phyloP scores from a whole-genome alignment of 768 basidiomycete genomes.

The Termitomyces sp. region DNA sequence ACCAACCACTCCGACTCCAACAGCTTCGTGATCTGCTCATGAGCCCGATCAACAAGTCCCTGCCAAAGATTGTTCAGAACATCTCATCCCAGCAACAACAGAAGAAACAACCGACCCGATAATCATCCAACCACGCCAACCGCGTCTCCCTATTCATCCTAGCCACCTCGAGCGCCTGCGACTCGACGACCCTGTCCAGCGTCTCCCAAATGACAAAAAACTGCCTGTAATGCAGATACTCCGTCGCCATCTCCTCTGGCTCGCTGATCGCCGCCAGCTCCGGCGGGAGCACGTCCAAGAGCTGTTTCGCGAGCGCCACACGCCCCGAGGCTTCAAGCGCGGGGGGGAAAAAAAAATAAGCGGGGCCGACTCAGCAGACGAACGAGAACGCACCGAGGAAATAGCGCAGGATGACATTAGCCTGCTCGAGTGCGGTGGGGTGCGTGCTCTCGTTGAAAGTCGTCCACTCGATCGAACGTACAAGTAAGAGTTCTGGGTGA shows the following conservation, averaged over 20 bases:
- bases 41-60: conserved; percentile 57
- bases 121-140: conserved; percentile 57
- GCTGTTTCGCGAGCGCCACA: conserved; percentile 55
- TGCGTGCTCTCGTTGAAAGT: conserved; percentile 71
- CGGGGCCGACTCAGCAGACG: too few species aligned
- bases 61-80: conserved; percentile 12
- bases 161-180: conserved; percentile 49
- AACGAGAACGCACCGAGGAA: conserved; percentile 62
- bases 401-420: conserved; percentile 84
- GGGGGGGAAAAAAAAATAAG: neutral
- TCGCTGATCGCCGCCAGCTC: conserved; percentile 58
- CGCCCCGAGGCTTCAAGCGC: conserved; percentile 57
- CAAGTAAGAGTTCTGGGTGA: conserved; percentile 56
- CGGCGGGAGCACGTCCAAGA: conserved; percentile 55
- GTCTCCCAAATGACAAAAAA: conserved; percentile 75
- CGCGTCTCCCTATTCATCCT: conserved; percentile 55
- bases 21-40: conserved; percentile 61
- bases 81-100: neutral
- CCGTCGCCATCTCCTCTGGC: conserved; percentile 66
- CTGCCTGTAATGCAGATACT: conserved; percentile 74
- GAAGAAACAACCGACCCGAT: conserved; percentile 35
- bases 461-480: conserved; percentile 94
- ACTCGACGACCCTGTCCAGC: conserved; percentile 55
- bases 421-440: conserved; percentile 74
- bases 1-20: conserved; percentile 77